Conservation (phyloP, 2,329 filamentous ascomycete species). For the Stagonosporopsis rhizophila region DNA sequence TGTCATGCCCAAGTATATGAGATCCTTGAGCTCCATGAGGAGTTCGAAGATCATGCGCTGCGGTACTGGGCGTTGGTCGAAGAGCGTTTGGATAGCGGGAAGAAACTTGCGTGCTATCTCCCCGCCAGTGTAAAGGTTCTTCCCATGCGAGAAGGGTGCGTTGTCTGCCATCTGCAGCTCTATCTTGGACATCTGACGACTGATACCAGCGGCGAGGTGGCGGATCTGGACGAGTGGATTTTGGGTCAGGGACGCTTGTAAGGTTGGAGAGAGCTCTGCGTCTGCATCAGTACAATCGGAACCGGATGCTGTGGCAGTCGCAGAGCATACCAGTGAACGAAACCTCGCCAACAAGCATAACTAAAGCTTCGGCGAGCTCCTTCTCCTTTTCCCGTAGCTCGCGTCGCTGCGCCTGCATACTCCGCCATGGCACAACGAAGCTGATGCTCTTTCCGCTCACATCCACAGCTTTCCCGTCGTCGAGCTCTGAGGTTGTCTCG, state of each 20-base stretch:
- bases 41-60: conserved; percentile 47
- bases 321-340: conserved; percentile 37
- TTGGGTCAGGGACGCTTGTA: conserved; percentile 42
- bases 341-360: conserved; percentile 44
- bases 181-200: conserved; percentile 44
- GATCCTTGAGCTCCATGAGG: conserved; percentile 45
- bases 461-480: conserved; percentile 29
- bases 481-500: conserved; percentile 29
- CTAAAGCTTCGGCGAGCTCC: conserved; percentile 44
- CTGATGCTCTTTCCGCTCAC: conserved; percentile 40
- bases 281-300: background rate
- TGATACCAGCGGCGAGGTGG: conserved; percentile 44
- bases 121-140: conserved; percentile 45
- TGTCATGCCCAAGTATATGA: conserved; percentile 38
- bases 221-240: conserved; percentile 46
- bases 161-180: conserved; percentile 47
- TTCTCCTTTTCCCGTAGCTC: conserved; percentile 45
- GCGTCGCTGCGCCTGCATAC: conserved; percentile 44
- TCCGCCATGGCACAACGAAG: conserved; percentile 47
- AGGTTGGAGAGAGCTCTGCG: conserved; percentile 38
- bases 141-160: conserved; percentile 39
- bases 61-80: conserved; percentile 39
- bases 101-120: conserved; percentile 44
- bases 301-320: background rate
- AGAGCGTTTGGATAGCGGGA: conserved; percentile 40